Conservation (phyloP, 306 rosid species). For the Rubus parviflorus region DNA sequence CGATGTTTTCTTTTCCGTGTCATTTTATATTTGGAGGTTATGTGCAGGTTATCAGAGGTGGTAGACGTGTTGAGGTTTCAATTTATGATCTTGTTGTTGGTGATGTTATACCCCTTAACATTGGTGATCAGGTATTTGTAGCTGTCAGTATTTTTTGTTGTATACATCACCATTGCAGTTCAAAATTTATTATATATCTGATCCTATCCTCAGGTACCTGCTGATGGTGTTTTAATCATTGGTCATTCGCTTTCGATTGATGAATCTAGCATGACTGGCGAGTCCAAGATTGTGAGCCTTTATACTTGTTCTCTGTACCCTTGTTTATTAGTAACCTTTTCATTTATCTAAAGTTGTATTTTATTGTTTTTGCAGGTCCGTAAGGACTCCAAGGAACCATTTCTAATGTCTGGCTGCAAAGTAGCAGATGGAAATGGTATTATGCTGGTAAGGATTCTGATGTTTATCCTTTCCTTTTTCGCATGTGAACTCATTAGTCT, state of each 20-base stretch:
- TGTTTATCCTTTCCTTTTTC: slow-evolving; percentile 11
- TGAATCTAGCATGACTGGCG: slow-evolving; percentile 98
- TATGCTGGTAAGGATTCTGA: slow-evolving; percentile 62
- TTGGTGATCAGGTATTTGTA: slow-evolving; percentile 74
- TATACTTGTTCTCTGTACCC: slow-evolving; percentile 12
- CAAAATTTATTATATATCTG: slow-evolving; percentile 9
- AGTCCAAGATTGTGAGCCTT: slow-evolving; percentile 77
- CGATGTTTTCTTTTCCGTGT: not conserved
- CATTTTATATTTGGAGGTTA: slow-evolving; percentile 12
- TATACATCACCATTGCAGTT: slow-evolving; percentile 17
- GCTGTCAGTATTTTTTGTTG: slow-evolving; percentile 17
- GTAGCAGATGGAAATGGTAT: slow-evolving; percentile 89
- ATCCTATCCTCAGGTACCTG: slow-evolving; percentile 64
- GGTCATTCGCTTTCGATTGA: slow-evolving; percentile 90
- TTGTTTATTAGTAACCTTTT: not conserved
- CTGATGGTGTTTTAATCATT: slow-evolving; percentile 76
- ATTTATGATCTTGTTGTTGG: slow-evolving; percentile 91
- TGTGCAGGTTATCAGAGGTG: slow-evolving; percentile 77
- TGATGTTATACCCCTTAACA: slow-evolving; percentile 80
- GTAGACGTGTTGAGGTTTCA: slow-evolving; percentile 79
- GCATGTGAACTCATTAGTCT: not conserved
- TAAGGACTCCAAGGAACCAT: slow-evolving; percentile 67
- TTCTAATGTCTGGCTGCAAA: slow-evolving; percentile 90
- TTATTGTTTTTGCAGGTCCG: slow-evolving; percentile 46
- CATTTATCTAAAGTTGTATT: not conserved